Evolutionary conservation across 768 basidiomycete species (phyloP).

Genomic region (Leccinum uliginosum): DNA sequence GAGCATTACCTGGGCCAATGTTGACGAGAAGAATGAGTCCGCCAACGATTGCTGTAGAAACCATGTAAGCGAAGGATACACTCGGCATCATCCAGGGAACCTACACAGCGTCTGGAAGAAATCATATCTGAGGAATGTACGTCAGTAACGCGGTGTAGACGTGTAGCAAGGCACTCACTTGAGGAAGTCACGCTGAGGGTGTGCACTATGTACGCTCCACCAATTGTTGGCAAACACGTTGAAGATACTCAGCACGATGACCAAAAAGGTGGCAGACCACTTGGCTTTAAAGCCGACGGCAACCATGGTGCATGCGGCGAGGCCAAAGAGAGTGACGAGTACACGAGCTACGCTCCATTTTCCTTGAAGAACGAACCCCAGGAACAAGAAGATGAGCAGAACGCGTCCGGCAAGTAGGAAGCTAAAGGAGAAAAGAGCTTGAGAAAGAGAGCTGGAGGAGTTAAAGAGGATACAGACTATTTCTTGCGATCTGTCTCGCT

Average conservation of each 20-base stretch:
- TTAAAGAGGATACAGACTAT: constrained; percentile 61
- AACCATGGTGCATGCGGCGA: constrained; percentile 92
- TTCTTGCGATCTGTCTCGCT: constrained; percentile 97
- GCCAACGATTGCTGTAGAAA: constrained; percentile 76
- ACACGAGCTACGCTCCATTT: constrained; percentile 84
- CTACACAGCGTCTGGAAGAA: constrained; percentile 95
- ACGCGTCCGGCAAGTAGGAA: constrained; percentile 97
- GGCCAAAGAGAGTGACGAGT: constrained; percentile 83
- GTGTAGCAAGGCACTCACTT: constrained; percentile 55
- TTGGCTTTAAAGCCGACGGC: constrained; percentile 99
- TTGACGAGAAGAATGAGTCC: constrained; percentile 96
- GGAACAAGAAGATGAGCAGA: constrained; percentile 97
- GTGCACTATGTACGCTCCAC: constrained; percentile 90
- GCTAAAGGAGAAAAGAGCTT: constrained; percentile 37
- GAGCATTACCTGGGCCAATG: constrained; percentile 81
- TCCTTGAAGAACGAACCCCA: constrained; percentile 95
- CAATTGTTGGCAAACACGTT: constrained; percentile 99
- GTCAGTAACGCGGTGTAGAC: constrained; percentile 18
- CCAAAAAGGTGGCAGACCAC: constrained; percentile 96
- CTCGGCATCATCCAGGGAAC: neutral
- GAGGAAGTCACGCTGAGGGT: constrained; percentile 96
- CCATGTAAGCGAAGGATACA: constrained; percentile 7
- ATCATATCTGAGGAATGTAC: constrained; percentile 65
- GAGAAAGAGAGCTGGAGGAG: neutral
- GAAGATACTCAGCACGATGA: constrained; percentile 86